Percentiles rank a stretch among this genome's conserved stretches.
Evolutionary conservation across 768 basidiomycete genomes (phyloP).

Genomic region (Cubamyces lactineus): DNA sequence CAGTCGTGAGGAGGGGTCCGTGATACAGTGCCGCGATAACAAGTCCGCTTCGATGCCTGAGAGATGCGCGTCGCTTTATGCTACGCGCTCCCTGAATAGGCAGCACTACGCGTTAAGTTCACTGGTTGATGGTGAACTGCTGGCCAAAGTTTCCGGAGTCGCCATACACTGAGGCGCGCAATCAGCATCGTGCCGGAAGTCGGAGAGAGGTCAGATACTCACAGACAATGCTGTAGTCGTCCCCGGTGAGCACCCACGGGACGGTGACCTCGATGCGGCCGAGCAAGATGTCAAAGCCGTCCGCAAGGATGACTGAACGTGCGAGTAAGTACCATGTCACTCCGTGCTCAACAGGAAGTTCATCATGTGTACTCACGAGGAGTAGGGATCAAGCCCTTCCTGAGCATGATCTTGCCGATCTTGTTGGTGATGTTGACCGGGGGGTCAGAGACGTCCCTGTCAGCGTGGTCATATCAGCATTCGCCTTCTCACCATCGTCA

Average conservation of each 20-base stretch:
- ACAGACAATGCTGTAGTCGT: conserved; percentile 45
- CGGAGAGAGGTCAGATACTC: conserved; percentile 28
- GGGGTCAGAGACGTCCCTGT: conserved; percentile 38
- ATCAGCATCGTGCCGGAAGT: neutral
- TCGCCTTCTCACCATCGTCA: neutral
- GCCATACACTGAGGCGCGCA: conserved; percentile 43
- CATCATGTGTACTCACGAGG: conserved; percentile 27
- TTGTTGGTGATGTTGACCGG: conserved; percentile 45
- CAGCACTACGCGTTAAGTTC: neutral
- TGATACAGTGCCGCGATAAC: neutral
- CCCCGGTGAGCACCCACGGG: conserved; percentile 37
- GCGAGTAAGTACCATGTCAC: neutral
- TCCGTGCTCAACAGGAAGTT: too few species aligned
- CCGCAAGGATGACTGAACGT: conserved; percentile 36
- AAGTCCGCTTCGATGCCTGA: neutral
- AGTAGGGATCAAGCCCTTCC: conserved; percentile 31
- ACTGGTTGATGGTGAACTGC: conserved; percentile 38
- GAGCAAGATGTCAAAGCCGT: conserved; percentile 39
- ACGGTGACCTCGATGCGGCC: conserved; percentile 43
- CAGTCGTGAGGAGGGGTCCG: too few species aligned
- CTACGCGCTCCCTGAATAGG: neutral
- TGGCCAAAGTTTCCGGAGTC: conserved; percentile 50
- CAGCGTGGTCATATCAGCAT: too few species aligned
- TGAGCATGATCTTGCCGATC: conserved; percentile 22
- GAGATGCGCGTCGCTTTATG: neutral